These are phyloP conservation scores for Mycena indigotica DNA, from an alignment of 768 basidiomycete genomes.

Conservation along the genomic window DNA sequence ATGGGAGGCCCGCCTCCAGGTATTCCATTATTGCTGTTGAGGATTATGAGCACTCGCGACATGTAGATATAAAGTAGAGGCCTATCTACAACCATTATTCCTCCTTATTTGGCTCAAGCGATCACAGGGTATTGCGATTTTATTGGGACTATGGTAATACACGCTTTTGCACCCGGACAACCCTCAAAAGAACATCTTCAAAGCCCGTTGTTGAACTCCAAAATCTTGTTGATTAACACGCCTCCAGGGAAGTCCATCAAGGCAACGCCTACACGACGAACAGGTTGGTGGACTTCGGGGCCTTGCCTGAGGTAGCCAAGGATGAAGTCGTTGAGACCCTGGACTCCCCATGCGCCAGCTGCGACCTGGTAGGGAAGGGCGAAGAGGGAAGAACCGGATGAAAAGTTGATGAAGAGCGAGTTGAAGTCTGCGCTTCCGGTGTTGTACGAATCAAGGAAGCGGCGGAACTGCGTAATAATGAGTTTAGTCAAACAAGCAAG, in stretches of 20 bases:
- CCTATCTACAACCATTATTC: no score
- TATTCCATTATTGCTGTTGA: no score
- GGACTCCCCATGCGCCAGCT: constrained; percentile 1
- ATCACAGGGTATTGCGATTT: no score
- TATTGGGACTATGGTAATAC: no score
- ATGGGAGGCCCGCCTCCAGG: no score
- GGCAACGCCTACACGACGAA: constrained; percentile 13
- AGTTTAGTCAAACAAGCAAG: not conserved
- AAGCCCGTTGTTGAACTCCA: constrained; percentile 1
- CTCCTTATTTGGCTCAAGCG: no score
- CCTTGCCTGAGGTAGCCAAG: constrained; percentile 19
- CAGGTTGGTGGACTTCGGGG: constrained; percentile 15
- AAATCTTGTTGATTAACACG: constrained; percentile 14
- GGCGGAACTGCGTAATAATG: constrained; percentile 12
- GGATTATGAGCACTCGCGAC: no score
- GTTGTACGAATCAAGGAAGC: constrained; percentile 18
- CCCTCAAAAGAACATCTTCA: no score
- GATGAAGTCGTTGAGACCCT: constrained; percentile 20
- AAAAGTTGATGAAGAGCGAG: constrained; percentile 18
- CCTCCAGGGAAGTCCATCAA: constrained; percentile 21
- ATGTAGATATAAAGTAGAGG: no score
- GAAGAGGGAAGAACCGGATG: constrained; percentile 11
- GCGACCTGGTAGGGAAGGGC: constrained; percentile 14
- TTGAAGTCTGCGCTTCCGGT: constrained; percentile 11
- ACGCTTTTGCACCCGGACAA: no score